Evolutionary conservation across 768 basidiomycete genomes (phyloP).

Genomic region (Agaricus subrufescens): DNA sequence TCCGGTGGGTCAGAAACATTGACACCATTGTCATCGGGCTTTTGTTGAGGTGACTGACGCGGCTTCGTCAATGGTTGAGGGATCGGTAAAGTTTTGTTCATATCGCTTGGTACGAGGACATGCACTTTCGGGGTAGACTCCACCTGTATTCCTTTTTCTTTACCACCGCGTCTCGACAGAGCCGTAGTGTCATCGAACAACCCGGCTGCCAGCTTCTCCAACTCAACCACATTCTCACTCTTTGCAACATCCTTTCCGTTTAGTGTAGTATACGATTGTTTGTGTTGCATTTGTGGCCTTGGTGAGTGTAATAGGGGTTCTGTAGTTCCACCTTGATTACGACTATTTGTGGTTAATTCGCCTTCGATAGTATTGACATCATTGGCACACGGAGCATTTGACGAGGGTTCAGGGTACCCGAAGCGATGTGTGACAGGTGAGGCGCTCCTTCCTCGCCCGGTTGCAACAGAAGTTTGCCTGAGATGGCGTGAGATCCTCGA

Average conservation of each 20-base stretch:
- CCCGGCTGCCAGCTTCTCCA: slow-evolving; percentile 65
- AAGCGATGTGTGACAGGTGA: slow-evolving; percentile 8
- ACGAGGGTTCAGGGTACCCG: not conserved
- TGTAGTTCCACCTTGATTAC: slow-evolving; percentile 9
- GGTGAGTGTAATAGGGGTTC: slow-evolving; percentile 54
- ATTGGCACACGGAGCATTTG: not conserved
- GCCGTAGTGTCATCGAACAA: slow-evolving; percentile 14
- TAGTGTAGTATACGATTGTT: slow-evolving; percentile 45
- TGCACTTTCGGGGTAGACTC: not conserved
- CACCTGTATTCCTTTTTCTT: slow-evolving; percentile 16
- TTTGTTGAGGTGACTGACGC: not conserved
- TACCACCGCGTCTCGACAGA: slow-evolving; percentile 13
- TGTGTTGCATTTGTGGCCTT: slow-evolving; percentile 65
- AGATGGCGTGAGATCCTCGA: slow-evolving; percentile 5
- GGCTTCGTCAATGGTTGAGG: slow-evolving; percentile 22
- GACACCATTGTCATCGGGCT: not conserved
- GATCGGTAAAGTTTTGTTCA: slow-evolving; percentile 57
- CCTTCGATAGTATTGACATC: not conserved
- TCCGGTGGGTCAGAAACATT: not conserved
- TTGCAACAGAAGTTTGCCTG: slow-evolving; percentile 1
- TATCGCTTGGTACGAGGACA: slow-evolving; percentile 4
- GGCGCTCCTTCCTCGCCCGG: slow-evolving; percentile 3
- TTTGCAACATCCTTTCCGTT: slow-evolving; percentile 34
- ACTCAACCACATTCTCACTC: slow-evolving; percentile 58
- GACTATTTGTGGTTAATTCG: not conserved